phyloP scores from a whole-genome alignment of 441 rosid species.

The Pelargonium myrrhifolium region DNA sequence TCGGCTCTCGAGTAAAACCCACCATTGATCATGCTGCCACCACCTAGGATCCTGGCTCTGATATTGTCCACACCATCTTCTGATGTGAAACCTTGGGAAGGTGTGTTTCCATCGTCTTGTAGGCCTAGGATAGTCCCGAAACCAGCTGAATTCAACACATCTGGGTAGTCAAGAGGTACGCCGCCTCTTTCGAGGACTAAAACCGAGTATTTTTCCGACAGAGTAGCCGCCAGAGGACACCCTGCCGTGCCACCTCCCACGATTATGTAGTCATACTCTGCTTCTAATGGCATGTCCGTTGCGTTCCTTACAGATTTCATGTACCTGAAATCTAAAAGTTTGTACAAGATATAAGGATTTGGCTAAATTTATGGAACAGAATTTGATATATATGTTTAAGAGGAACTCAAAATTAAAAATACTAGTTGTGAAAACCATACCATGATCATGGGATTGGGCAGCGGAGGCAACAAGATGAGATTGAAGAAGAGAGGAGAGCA shows the following conservation, averaged over 20 bases:
- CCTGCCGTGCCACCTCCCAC: background rate
- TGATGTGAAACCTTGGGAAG: background rate
- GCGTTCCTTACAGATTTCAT: background rate
- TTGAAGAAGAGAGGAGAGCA: too few relatives aligned
- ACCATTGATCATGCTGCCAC: slow-evolving; percentile 2
- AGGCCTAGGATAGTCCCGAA: background rate
- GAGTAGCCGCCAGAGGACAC: background rate
- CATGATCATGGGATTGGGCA: too few relatives aligned
- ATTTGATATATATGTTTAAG: too few relatives aligned
- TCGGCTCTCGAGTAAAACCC: background rate
- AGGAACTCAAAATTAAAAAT: too few relatives aligned
- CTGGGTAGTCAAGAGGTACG: background rate
- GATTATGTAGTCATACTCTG: background rate
- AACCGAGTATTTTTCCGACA: background rate
- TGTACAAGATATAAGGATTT: too few relatives aligned
- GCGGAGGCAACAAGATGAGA: too few relatives aligned
- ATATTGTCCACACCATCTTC: background rate
- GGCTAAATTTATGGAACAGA: too few relatives aligned
- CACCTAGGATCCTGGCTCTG: background rate
- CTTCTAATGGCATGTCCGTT: background rate
- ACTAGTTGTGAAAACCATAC: too few relatives aligned
- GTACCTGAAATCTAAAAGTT: background rate
- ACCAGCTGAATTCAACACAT: background rate
- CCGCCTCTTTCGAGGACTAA: background rate
- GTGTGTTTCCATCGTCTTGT: background rate